Evolutionary conservation across 2,329 filamentous ascomycete species (phyloP).

Genomic region (Sarocladiaceae sp.): DNA sequence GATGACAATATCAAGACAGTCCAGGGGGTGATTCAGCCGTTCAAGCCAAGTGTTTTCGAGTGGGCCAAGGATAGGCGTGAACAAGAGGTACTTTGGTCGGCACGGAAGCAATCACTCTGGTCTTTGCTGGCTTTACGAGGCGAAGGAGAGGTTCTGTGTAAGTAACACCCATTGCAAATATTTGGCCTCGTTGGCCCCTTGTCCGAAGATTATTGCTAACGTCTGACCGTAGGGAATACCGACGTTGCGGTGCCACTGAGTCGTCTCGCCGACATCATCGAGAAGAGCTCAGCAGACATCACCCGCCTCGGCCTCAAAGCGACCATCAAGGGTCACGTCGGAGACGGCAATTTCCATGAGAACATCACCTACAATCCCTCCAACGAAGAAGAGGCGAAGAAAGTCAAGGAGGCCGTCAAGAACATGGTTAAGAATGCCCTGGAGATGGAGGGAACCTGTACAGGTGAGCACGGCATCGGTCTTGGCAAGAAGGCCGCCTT

Average conservation of each 20-base stretch:
- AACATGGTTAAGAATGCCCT: conserved; percentile 67
- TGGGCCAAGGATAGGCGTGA: conserved; percentile 63
- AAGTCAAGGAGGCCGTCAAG: conserved; percentile 57
- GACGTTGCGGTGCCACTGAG: conserved; percentile 78
- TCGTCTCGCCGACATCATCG: conserved; percentile 65
- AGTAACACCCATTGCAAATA: conserved; percentile 30
- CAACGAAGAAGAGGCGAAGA: conserved; percentile 50
- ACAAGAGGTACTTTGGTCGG: conserved; percentile 68
- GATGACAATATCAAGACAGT: conserved; percentile 55
- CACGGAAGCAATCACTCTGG: conserved; percentile 71
- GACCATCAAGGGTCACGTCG: conserved; percentile 68
- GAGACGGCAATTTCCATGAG: conserved; percentile 72
- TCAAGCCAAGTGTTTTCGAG: conserved; percentile 50
- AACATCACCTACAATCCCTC: conserved; percentile 37
- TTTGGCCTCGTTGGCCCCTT: too few species aligned
- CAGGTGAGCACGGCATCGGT: conserved; percentile 76
- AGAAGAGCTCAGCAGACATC: conserved; percentile 60
- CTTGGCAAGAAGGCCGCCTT: conserved; percentile 73
- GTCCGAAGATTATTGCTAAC: too few species aligned
- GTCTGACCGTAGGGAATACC: conserved; percentile 76
- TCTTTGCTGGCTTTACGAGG: conserved; percentile 63
- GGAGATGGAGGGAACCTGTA: conserved; percentile 70
- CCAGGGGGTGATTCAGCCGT: conserved; percentile 46
- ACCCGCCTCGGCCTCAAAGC: conserved; percentile 57
- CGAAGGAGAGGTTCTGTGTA: conserved; percentile 33